A percentile compares a stretch with the other conserved stretches of the same genome.
These are phyloP conservation scores for Aspergillus sp. DNA, from an alignment of 2,329 filamentous ascomycete genomes.

Conservation along the genomic window DNA sequence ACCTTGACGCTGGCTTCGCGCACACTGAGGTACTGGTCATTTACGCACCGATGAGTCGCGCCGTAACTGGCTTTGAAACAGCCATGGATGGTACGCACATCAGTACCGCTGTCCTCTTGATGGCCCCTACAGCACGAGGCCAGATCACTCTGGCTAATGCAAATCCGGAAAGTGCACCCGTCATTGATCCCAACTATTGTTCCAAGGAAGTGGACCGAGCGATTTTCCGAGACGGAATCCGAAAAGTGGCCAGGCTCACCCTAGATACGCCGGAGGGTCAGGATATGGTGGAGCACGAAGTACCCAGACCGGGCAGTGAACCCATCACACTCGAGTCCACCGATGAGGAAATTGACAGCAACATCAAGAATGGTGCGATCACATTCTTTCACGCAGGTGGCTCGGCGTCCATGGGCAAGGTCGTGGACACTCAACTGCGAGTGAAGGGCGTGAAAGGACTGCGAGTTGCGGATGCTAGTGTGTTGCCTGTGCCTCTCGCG, in stretches of 20 bases:
- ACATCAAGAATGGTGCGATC: not conserved
- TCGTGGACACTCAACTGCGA: constrained; percentile 12
- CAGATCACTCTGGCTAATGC: constrained; percentile 20
- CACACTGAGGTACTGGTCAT: constrained; percentile 25
- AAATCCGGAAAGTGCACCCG: constrained; percentile 19
- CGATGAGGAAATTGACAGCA: constrained; percentile 11
- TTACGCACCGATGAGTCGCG: constrained; percentile 27
- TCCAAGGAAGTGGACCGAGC: constrained; percentile 29
- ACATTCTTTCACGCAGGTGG: constrained; percentile 25
- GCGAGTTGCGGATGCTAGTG: constrained; percentile 30
- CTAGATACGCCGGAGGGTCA: constrained; percentile 10
- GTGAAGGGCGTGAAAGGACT: constrained; percentile 20
- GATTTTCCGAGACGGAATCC: constrained; percentile 19
- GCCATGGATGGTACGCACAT: constrained; percentile 29
- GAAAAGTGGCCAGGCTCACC: constrained; percentile 18
- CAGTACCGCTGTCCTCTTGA: constrained; percentile 20
- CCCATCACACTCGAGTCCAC: not conserved
- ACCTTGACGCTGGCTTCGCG: not conserved
- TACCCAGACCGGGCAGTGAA: constrained; percentile 9
- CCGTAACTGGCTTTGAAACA: not conserved
- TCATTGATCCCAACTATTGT: constrained; percentile 36
- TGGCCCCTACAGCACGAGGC: constrained; percentile 27
- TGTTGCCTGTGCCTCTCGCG: constrained; percentile 23
- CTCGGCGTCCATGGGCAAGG: constrained; percentile 14
- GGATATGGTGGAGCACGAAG: constrained; percentile 23